Evolutionary conservation across 176 grass and related monocot species (phyloP).

Genomic region (Dendrocalamus sinicus): DNA sequence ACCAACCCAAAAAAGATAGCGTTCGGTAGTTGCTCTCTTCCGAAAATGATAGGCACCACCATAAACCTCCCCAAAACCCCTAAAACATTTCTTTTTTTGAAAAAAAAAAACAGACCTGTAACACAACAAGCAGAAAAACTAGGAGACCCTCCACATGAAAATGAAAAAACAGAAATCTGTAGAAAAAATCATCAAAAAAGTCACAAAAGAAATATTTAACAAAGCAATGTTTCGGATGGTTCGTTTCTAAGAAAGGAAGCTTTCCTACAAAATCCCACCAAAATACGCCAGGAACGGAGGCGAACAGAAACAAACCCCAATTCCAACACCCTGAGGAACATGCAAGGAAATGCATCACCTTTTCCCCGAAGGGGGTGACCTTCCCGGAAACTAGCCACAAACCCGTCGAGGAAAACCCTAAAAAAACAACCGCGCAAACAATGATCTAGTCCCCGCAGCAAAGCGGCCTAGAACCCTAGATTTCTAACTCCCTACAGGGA

Average conservation of each 20-base stretch:
- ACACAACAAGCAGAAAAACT: background rate
- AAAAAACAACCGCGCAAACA: background rate
- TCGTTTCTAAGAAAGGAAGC: background rate
- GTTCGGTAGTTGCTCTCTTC: too few relatives aligned
- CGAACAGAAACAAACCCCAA: background rate
- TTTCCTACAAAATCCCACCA: background rate
- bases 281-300: constrained; percentile 4
- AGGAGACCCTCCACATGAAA: background rate
- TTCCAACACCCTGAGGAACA: background rate
- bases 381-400: background rate
- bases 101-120: background rate
- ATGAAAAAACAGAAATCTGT: background rate
- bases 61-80: background rate
- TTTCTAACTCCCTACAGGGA: background rate
- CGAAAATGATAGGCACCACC: background rate
- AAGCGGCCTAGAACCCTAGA: constrained; percentile 42
- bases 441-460: background rate
- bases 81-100: background rate
- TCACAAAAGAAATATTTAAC: background rate
- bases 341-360: constrained; percentile 43
- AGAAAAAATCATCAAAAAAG: background rate
- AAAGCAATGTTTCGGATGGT: background rate
- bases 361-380: background rate
- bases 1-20: background rate
- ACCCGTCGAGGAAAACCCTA: background rate